Base-by-base conservation (phyloP, 2,329 filamentous ascomycete genomes). In the Hortaea sp. region DNA sequence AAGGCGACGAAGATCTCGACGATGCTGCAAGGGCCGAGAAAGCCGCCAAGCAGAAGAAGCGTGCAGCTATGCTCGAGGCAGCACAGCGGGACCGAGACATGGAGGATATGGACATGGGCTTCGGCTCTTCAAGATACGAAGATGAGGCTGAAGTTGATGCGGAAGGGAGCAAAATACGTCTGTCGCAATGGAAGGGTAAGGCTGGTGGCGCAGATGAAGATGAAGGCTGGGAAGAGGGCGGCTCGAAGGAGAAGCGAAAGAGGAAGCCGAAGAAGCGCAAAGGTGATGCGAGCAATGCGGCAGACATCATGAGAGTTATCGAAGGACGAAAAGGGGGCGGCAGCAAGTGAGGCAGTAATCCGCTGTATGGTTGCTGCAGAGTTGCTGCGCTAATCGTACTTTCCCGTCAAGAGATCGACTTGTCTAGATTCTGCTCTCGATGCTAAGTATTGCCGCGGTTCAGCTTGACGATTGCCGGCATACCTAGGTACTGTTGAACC, bases 51-150 rank as follows among this genome's bases (percentile, higher is more conserved):
- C 78, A 82, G 43, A 83, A 80, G 63, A 70, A 67, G 46, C 69
- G 69, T 5, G 69, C 68, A 9, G 83, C 78, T 53, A 84, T 95
- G 71, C 72, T 95, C 49, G 20, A 20, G 4, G 20, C 20, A 20
- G 79, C 72, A 7, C 69, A 69, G n/a, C 67, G 81, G 46, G 84
- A 85, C 55, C 78, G 89, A 41, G 90, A 97, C 62, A 80, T 88
- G 41, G 82, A 90, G 47, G 90, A 98, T 66, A 77, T 98, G 68
- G 92, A 98, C 60, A 79, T 97, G 73, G 90, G 89, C 49, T 97
- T 98, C 60, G 92, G 92, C 31, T 86, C 82, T 13, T 92, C 84
- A 60, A 77, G 90, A 29, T 83, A 87, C 58, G 88, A 86, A 45
- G 92, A 95, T 59, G 88, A 89, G 42, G 89, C 89, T 49, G 89